Percentiles rank a stretch among this genome's conserved stretches.
Evolutionary conservation across 1,284 basidiomycete genomes (phyloP).

Genomic region (Pseudozyma hubeiensis): DNA sequence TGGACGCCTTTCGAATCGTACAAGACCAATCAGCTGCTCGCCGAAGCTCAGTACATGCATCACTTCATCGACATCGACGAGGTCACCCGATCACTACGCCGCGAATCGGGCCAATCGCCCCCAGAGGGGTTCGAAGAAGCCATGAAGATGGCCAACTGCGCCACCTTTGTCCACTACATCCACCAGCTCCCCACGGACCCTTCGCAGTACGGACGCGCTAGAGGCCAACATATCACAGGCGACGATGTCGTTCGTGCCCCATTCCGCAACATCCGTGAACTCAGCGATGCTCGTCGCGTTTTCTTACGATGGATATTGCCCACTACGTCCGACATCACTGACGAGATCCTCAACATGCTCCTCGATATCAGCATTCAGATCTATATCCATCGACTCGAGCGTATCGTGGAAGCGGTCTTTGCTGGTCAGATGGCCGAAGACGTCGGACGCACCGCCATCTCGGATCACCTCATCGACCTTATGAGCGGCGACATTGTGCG

Average conservation of each 20-base stretch:
- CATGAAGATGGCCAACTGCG: constrained; percentile 58
- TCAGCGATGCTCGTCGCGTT: constrained; percentile 53
- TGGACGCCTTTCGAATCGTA: constrained; percentile 56
- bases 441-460: constrained; percentile 13
- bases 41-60: constrained; percentile 47
- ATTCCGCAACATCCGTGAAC: constrained; percentile 45
- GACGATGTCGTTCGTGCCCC: constrained; percentile 30
- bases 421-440: constrained; percentile 34
- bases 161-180: constrained; percentile 59
- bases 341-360: constrained; percentile 49
- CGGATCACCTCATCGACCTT: constrained; percentile 36
- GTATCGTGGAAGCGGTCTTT: constrained; percentile 18
- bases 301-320: constrained; percentile 56
- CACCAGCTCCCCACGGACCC: constrained; percentile 46
- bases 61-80: constrained; percentile 56
- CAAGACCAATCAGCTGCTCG: constrained; percentile 56
- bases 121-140: constrained; percentile 45
- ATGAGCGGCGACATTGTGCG: constrained; percentile 43
- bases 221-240: constrained; percentile 26
- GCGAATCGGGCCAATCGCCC: constrained; percentile 10
- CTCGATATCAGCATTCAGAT: constrained; percentile 62
- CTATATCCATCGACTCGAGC: constrained; percentile 46
- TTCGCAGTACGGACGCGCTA: constrained; percentile 18
- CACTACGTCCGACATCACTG: constrained; percentile 31
- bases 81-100: constrained; percentile 32